Conservation (phyloP, 2,329 filamentous ascomycete genomes). For the Colletotrichum scovillei region DNA sequence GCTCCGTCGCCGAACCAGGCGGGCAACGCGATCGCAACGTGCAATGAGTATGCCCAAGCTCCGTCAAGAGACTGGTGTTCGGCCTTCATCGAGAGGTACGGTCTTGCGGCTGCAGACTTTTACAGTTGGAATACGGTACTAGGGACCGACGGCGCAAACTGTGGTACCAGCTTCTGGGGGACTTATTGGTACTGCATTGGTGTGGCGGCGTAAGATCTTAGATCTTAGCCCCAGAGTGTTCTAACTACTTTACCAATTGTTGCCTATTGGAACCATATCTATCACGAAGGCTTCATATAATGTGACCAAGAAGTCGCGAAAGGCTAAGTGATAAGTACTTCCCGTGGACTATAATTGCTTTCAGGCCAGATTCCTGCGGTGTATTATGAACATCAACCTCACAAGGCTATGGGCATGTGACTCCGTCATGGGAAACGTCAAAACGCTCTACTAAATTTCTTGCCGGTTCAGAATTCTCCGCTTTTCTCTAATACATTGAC, state of each 20-base stretch:
- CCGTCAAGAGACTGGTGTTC: not conserved
- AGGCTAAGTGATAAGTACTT: no score
- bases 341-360: no score
- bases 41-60: not conserved
- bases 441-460: no score
- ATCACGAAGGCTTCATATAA: not conserved
- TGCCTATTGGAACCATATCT: not conserved
- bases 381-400: no score
- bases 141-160: not conserved
- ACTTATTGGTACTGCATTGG: not conserved
- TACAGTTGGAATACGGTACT: not conserved
- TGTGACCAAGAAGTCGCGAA: no score
- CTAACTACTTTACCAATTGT: not conserved
- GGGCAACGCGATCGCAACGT: not conserved
- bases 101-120: not conserved
- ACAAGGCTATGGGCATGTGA: no score
- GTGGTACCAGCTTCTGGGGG: not conserved
- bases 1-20: no score
- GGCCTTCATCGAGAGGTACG: not conserved
- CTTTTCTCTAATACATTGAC: no score
- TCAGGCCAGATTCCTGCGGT: no score
- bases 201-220: not conserved
- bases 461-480: no score
- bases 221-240: not conserved
- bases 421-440: no score